phyloP scores from a whole-genome alignment of 2,329 filamentous ascomycete species.

The Sordariomycetes sp. region DNA sequence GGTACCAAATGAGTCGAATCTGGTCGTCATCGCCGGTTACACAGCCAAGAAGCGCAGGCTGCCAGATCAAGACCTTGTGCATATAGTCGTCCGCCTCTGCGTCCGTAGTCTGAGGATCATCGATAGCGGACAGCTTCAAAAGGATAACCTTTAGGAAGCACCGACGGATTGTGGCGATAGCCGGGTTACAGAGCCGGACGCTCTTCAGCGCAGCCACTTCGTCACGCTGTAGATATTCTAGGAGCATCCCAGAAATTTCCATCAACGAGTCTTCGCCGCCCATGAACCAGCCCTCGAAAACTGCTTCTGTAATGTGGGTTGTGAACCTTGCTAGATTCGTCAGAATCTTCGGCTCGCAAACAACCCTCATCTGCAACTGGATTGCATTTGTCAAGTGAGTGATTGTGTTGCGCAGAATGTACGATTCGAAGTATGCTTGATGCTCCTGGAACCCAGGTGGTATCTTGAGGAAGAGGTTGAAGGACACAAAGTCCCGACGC shows the following conservation, averaged over 20 bases:
- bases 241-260: constrained; percentile 70
- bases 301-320: constrained; percentile 71
- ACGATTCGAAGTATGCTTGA: constrained; percentile 90
- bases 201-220: constrained; percentile 72
- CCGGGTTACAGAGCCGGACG: constrained; percentile 81
- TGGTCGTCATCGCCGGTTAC: constrained; percentile 70
- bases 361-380: constrained; percentile 54
- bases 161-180: constrained; percentile 60
- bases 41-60: constrained; percentile 72
- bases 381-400: constrained; percentile 57
- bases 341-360: constrained; percentile 71
- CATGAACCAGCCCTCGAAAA: constrained; percentile 95
- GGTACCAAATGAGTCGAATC: constrained; percentile 78
- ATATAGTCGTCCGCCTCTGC: constrained; percentile 41
- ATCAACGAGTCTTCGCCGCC: constrained; percentile 72
- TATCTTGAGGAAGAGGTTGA: constrained; percentile 73
- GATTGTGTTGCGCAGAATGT: constrained; percentile 64
- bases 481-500: constrained; percentile 82
- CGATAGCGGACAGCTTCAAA: constrained; percentile 70
- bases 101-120: constrained; percentile 47
- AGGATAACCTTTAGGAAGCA: constrained; percentile 71
- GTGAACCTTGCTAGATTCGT: constrained; percentile 78
- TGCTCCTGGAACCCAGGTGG: constrained; percentile 91
- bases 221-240: constrained; percentile 81
- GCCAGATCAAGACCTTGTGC: constrained; percentile 87